phyloP scores from a whole-genome alignment of 352 stramenopile species.

The Pythium dissimile region DNA sequence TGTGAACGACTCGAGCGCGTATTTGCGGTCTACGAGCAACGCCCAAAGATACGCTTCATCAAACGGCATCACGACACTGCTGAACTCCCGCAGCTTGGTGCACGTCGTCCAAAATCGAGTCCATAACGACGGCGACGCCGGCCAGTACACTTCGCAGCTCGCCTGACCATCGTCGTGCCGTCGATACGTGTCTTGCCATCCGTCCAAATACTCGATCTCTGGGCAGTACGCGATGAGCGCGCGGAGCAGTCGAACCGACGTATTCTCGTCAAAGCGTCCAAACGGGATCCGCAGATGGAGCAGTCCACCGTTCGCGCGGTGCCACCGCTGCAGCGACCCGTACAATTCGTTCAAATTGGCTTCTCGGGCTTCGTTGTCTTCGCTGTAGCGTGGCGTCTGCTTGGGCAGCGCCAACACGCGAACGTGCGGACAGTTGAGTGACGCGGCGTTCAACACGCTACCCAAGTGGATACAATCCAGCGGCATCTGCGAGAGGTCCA shows the following conservation, averaged over 20 bases:
- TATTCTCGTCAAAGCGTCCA: slow-evolving; percentile 15
- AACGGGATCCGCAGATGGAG: slow-evolving; percentile 14
- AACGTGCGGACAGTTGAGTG: background rate
- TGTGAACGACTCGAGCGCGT: slow-evolving; percentile 4
- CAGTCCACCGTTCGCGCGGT: slow-evolving; percentile 4
- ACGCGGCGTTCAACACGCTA: background rate
- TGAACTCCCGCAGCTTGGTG: slow-evolving; percentile 3
- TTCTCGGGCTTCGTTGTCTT: slow-evolving; percentile 6
- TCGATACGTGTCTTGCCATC: slow-evolving; percentile 13
- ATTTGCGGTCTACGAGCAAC: background rate
- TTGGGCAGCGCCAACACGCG: slow-evolving; percentile 1
- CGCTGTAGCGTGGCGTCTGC: slow-evolving; percentile 1
- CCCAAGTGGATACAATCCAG: slow-evolving; percentile 9
- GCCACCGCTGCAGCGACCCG: slow-evolving; percentile 9
- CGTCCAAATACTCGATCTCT: slow-evolving; percentile 11
- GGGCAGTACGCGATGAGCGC: slow-evolving; percentile 9
- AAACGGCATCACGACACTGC: slow-evolving; percentile 12
- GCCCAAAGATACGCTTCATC: background rate
- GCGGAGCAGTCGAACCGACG: slow-evolving; percentile 5
- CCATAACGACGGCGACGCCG: background rate
- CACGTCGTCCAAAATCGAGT: background rate
- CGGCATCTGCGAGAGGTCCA: slow-evolving; percentile 7
- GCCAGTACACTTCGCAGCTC: slow-evolving; percentile 12
- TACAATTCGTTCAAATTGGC: slow-evolving; percentile 14
- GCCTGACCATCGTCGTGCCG: background rate